Evolutionary conservation across 148 eudicot species (phyloP).

Genomic region (Rhododendron williamsianum): DNA sequence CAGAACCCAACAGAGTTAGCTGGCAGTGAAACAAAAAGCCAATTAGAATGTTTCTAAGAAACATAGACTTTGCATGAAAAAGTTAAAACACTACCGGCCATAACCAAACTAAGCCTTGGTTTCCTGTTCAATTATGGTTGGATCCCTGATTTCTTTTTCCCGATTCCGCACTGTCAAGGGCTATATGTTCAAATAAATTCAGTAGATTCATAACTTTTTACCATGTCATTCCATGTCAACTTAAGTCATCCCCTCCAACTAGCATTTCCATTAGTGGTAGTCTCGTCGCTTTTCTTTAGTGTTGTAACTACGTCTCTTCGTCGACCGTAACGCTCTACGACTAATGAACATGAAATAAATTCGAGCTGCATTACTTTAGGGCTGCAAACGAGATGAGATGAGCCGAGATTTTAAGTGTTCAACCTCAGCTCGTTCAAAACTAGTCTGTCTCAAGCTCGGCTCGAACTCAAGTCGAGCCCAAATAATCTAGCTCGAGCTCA

Average conservation of each 20-base stretch:
- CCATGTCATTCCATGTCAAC: background rate
- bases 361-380: background rate
- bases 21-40: background rate
- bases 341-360: background rate
- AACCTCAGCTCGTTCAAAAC: background rate
- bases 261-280: background rate
- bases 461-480: background rate
- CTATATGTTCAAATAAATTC: background rate
- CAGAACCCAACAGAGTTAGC: background rate
- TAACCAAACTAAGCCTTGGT: background rate
- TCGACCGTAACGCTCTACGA: background rate
- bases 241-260: background rate
- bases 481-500: background rate
- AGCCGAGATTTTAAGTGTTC: background rate
- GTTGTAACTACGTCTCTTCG: background rate
- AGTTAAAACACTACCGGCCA: background rate
- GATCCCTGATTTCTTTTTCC: background rate
- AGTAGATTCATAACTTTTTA: background rate
- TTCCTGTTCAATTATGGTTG: background rate
- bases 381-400: background rate
- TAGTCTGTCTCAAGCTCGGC: background rate
- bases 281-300: background rate
- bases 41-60: background rate
- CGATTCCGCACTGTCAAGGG: background rate
- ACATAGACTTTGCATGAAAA: background rate